Evolutionary conservation across 2,329 filamentous ascomycete genomes (phyloP), one percentile per base, ranked within the genome.

Genomic region (Anthostomella pinea): DNA sequence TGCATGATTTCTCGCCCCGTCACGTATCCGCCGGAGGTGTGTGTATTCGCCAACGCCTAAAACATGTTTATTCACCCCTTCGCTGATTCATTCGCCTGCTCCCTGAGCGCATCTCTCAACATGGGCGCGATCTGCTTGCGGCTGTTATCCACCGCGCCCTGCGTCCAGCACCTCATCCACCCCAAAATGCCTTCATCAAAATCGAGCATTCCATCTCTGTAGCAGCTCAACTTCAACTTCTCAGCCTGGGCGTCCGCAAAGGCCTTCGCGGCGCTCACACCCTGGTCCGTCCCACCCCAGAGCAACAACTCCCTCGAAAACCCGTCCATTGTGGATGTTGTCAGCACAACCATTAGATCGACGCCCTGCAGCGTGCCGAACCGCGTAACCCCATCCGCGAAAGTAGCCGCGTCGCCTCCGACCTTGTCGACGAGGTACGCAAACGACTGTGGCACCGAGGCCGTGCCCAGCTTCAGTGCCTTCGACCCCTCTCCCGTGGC

Each of bases 91-190:
- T 27, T 24, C 18, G 11, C 27, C 28, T 35, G 39, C 40, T 46
- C 51, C 48, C 60, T 64, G 56, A 80, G 66, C 0, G 69, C 72
- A 46, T 83, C 74, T 39, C 80, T 73, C 54, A 85, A 52, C 48
- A 85, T 68, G 9, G 84, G 77, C 20, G 78, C 82, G 17, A 91
- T 72, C 58, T 87, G 81, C 62, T 85, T 85, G 47, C 81, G 67
- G 51, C 79, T 83, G 39, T 76, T 66, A 28, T 74, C 73, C 26
- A 83, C 52, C 43, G 75, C 72, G 14, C 70, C 67, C 64, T 91
- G 86, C 49, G 64, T 68, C 86, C 86, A 91, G 16, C 79, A 77
- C 42, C 67, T 69, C 50, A 79, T 70, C 67, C 70, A 77, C 33
- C 67, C 56, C 2, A 53, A 59, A 5, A 60, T 52, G 1, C 48